phyloP scores from a whole-genome alignment of 106 monocot species.

The Chionographis japonica region DNA sequence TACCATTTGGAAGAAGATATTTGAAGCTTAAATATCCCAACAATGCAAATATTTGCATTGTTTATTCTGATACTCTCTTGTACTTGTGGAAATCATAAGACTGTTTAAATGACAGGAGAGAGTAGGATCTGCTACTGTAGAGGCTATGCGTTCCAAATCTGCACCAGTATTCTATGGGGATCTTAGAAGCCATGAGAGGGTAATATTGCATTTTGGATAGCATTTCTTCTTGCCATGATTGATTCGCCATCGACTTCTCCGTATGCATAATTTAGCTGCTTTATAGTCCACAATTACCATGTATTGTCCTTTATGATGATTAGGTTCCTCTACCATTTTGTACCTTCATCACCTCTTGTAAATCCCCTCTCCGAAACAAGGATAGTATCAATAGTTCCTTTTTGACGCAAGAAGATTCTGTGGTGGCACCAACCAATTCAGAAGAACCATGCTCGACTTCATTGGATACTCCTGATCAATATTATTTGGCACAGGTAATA shows the following conservation, averaged over 20 bases:
- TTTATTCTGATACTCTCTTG: too few relatives aligned
- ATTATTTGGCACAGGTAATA: conserved; percentile 89
- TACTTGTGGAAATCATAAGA: background rate
- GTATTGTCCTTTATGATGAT: conserved; percentile 1
- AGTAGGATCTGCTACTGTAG: conserved; percentile 54
- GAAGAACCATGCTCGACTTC: conserved; percentile 29
- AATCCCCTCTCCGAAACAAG: conserved; percentile 29
- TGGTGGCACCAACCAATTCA: conserved; percentile 1
- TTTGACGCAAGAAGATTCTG: conserved; percentile 8
- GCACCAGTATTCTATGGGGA: conserved; percentile 82
- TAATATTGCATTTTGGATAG: conserved; percentile 9
- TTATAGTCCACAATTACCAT: background rate
- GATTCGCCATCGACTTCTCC: too few relatives aligned
- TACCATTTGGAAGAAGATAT: too few relatives aligned
- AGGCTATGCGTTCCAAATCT: conserved; percentile 73
- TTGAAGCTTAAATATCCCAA: too few relatives aligned
- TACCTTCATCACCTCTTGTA: conserved; percentile 58
- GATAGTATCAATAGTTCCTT: conserved; percentile 13
- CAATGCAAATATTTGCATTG: too few relatives aligned
- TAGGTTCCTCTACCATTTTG: conserved; percentile 78
- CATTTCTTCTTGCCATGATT: too few relatives aligned
- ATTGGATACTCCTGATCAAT: conserved; percentile 25
- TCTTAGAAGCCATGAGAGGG: conserved; percentile 83
- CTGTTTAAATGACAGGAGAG: conserved; percentile 49
- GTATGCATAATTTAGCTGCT: background rate